Conservation (phyloP, 202 grass and related monocot genomes). For the Zizania palustris region DNA sequence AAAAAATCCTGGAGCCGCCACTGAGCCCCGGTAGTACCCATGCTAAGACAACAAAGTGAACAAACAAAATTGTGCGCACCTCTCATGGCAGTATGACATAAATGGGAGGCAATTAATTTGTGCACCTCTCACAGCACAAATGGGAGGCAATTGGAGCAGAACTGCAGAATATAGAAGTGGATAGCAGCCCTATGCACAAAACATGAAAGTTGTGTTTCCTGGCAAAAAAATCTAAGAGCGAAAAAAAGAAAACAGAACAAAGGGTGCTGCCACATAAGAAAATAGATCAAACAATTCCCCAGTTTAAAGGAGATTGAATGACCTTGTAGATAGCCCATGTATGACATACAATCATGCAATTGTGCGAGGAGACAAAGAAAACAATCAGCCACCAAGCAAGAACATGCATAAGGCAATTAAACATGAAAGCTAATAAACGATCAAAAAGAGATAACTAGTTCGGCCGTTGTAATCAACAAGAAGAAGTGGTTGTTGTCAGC, state of each 20-base stretch:
- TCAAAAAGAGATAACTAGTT: not conserved
- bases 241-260: slow-evolving; percentile 12
- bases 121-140: not conserved
- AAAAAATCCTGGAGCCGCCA: too few species aligned
- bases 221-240: not conserved
- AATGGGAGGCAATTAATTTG: too few species aligned
- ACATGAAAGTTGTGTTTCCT: not conserved
- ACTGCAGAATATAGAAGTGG: not conserved
- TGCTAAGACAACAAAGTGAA: not conserved
- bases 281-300: slow-evolving; percentile 17
- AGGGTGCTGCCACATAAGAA: not conserved
- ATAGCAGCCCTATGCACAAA: not conserved
- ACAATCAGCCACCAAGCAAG: not conserved
- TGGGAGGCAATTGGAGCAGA: not conserved
- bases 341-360: not conserved
- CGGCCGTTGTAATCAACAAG: not conserved
- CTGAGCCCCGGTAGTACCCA: slow-evolving; percentile 13
- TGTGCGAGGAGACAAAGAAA: not conserved
- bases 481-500: not conserved
- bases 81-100: not conserved
- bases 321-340: not conserved
- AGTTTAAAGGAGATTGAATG: not conserved
- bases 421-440: slow-evolving; percentile 20
- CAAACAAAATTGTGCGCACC: not conserved
- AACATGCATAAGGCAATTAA: not conserved